Evolutionary conservation across 352 stramenopile genomes (phyloP).

Genomic region (Phytophthora constricta): DNA sequence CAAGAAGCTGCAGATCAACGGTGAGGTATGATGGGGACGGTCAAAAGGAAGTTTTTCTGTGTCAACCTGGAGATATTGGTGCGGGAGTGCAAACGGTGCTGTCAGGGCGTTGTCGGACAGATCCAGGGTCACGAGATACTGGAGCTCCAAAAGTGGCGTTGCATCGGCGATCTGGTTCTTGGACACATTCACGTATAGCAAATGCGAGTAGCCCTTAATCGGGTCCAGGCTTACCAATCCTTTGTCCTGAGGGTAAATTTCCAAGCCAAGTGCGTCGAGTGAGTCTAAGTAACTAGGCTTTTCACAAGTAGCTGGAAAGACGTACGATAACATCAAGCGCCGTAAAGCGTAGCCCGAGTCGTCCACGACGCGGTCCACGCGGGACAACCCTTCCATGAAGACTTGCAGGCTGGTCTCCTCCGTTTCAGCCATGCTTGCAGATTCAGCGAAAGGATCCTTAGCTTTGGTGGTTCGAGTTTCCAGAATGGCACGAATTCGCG

Average conservation of each 20-base stretch:
- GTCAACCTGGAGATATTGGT: slow-evolving; percentile 64
- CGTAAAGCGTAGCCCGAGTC: slow-evolving; percentile 83
- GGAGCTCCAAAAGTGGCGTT: slow-evolving; percentile 53
- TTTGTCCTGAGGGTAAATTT: slow-evolving; percentile 45
- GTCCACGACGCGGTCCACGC: slow-evolving; percentile 77
- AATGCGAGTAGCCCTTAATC: slow-evolving; percentile 65
- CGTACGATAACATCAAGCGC: slow-evolving; percentile 68
- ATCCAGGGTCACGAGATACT: slow-evolving; percentile 65
- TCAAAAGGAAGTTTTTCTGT: neutral
- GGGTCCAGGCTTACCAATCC: slow-evolving; percentile 57
- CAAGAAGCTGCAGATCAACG: slow-evolving; percentile 44
- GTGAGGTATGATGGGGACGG: too few relatives aligned
- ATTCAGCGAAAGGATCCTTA: neutral
- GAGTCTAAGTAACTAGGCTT: neutral
- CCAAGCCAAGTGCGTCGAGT: neutral
- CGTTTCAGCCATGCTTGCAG: slow-evolving; percentile 30
- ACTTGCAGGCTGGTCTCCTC: slow-evolving; percentile 46
- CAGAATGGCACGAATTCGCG: too few relatives aligned
- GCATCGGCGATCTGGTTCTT: slow-evolving; percentile 72
- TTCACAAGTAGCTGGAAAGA: neutral
- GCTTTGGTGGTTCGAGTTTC: neutral
- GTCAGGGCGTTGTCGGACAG: slow-evolving; percentile 64
- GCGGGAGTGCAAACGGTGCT: slow-evolving; percentile 42
- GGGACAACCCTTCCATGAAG: slow-evolving; percentile 73
- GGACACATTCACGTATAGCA: slow-evolving; percentile 76